phyloP scores from a whole-genome alignment of 257 asterid genomes.

The Nicotiana noctiflora region DNA sequence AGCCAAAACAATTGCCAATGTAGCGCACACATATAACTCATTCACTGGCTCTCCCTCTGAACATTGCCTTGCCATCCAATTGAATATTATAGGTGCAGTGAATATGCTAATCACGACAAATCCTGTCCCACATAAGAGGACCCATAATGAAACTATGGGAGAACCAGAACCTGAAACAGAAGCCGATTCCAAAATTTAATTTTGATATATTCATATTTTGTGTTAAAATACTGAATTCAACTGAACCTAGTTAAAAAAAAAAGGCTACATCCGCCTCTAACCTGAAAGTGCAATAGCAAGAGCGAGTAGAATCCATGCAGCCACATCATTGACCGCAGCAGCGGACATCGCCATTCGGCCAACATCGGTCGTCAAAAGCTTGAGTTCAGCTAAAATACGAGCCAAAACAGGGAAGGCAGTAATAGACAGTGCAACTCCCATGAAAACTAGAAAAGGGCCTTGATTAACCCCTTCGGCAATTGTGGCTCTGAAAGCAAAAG shows the following conservation, averaged over 20 bases:
- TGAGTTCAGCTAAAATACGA: slow-evolving; percentile 3
- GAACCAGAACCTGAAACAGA: neutral
- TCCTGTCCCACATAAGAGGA: slow-evolving; percentile 17
- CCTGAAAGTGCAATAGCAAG: slow-evolving; percentile 20
- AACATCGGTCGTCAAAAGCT: slow-evolving; percentile 2
- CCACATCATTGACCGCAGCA: slow-evolving; percentile 27
- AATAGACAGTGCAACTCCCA: slow-evolving; percentile 21
- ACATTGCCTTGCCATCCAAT: slow-evolving; percentile 38
- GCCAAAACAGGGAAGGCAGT: slow-evolving; percentile 4
- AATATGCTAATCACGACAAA: slow-evolving; percentile 28
- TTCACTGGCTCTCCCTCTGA: slow-evolving; percentile 43
- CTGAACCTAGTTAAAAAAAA: no score
- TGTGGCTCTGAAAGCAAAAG: slow-evolving; percentile 16
- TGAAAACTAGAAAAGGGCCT: slow-evolving; percentile 27
- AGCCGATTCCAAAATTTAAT: neutral
- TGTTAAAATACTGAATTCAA: no score
- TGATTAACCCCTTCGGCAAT: slow-evolving; percentile 15
- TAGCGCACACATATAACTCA: slow-evolving; percentile 41
- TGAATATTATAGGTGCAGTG: slow-evolving; percentile 31
- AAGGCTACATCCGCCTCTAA: neutral
- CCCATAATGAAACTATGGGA: slow-evolving; percentile 25
- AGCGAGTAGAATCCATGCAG: slow-evolving; percentile 21
- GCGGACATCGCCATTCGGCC: slow-evolving; percentile 26
- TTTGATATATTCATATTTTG: no score
- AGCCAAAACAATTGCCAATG: slow-evolving; percentile 20